Conservation (phyloP, 2,329 filamentous ascomycete species). For the Xylaria digitata region DNA sequence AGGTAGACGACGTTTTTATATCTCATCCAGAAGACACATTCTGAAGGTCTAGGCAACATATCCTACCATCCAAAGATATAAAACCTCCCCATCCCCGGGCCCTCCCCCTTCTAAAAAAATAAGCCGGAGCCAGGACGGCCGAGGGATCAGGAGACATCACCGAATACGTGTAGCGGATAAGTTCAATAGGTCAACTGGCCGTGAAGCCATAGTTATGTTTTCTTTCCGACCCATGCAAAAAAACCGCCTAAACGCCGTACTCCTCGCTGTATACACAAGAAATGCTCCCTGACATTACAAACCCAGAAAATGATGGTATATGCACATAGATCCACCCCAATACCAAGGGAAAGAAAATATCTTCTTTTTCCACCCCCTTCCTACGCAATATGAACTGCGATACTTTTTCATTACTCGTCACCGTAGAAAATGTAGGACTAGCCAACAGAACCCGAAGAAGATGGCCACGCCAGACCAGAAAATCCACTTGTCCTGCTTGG, state of each 20-base stretch:
- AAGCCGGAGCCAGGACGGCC: background rate
- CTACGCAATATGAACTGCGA: background rate
- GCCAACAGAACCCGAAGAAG: conserved; percentile 92
- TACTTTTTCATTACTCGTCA: conserved; percentile 53
- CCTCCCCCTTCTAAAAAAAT: too few relatives aligned
- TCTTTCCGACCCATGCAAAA: conserved; percentile 29
- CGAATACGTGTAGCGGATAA: background rate
- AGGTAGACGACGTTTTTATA: background rate
- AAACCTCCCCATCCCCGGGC: too few relatives aligned
- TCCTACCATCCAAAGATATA: background rate
- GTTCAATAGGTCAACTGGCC: conserved; percentile 8
- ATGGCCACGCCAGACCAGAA: conserved; percentile 87
- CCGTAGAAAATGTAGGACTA: conserved; percentile 86
- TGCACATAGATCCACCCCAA: background rate
- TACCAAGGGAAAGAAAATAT: background rate
- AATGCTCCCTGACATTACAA: conserved; percentile 26
- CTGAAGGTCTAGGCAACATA: background rate
- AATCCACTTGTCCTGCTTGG: conserved; percentile 97
- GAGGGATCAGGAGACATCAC: background rate
- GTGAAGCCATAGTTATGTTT: conserved; percentile 17
- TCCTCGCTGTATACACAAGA: conserved; percentile 37
- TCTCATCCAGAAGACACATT: background rate
- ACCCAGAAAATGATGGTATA: conserved; percentile 16
- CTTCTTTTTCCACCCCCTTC: conserved; percentile 32
- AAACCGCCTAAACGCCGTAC: conserved; percentile 31